phyloP scores from a whole-genome alignment of 768 basidiomycete genomes.

The Ramaria sp. region DNA sequence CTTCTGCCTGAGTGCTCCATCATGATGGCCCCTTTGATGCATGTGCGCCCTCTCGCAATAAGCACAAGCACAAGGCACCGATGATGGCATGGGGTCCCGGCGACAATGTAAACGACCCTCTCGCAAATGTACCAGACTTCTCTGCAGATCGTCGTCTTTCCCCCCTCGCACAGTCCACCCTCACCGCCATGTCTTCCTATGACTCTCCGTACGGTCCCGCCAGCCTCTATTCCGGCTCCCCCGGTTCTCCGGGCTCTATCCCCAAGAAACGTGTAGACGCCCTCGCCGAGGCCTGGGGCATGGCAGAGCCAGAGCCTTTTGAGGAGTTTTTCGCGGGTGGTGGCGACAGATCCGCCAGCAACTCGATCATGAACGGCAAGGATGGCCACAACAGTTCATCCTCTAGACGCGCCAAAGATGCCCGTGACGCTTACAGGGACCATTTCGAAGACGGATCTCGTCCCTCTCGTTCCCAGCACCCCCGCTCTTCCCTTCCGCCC shows the following conservation, averaged over 20 bases:
- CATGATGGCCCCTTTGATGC: conserved; percentile 91
- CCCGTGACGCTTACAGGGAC: conserved; percentile 38
- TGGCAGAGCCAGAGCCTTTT: conserved; percentile 84
- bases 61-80: conserved; percentile 66
- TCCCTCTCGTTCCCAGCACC: conserved; percentile 16
- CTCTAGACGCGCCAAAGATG: conserved; percentile 34
- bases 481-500: conserved; percentile 53
- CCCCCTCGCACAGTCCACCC: conserved; percentile 9
- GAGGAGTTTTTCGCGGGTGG: conserved; percentile 86
- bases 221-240: background rate
- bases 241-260: background rate
- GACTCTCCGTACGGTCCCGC: conserved; percentile 32
- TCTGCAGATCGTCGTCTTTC: conserved; percentile 21
- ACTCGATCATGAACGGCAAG: conserved; percentile 59
- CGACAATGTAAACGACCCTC: conserved; percentile 14
- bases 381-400: conserved; percentile 32
- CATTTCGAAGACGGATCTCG: conserved; percentile 31
- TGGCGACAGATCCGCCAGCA: conserved; percentile 44
- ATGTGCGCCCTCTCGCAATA: conserved; percentile 83
- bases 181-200: conserved; percentile 15
- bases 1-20: conserved; percentile 63
- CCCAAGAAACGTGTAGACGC: conserved; percentile 84
- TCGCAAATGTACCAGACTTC: conserved; percentile 32
- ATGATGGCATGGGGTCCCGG: conserved; percentile 63
- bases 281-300: conserved; percentile 88